Evolutionary conservation across 441 rosid species (phyloP), one percentile per base, ranked within the genome.

Genomic region (Gossypium lobatum): DNA sequence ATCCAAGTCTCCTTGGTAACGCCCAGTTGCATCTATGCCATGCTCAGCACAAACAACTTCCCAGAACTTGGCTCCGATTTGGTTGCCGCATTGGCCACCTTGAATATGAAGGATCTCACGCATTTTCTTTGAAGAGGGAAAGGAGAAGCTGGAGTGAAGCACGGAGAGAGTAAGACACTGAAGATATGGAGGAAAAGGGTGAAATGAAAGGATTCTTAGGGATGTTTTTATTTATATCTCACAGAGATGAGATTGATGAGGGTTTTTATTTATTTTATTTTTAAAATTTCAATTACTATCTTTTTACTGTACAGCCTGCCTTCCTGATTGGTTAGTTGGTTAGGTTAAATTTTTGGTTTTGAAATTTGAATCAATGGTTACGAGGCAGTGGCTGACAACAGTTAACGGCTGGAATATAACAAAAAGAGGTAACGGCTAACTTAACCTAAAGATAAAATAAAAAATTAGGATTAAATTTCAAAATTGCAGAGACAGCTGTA

Each of bases 61-160:
- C 86, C 86, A 83, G 69, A 83, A 83, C 86, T 83, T 83, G 34
- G 86, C 78, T 52, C 86, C 84, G 70, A 83, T 83, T 54, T 83
- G 86, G 84, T 83, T 83, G 59, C 86, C 86, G 70, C 86, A 83
- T 53, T 83, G 86, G 45, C 86, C 86, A 8, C 81, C 86, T 20
- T 83, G 86, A 14, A 83, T 80, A 66, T 83, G 86, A 76, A 83
- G 86, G 77, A 83, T 83, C 70, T 83, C 86, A 74, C 86, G 82
- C 86, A 83, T 83, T 18, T 73, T 59, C 11, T 10, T 61, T 13
- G 10, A 2, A 7, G 9, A 54, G 64, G 16, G 64, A 26, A 25
- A 26, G 6, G 1, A 23, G 26, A 18, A 54, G 7, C 59, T 7
- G 59, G 59, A 18, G 25, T 0, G 2, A 59, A 59, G 8, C 13